Evolutionary conservation across 2,329 filamentous ascomycete species (phyloP).

Genomic region (Penicillium sclerotiorum): DNA sequence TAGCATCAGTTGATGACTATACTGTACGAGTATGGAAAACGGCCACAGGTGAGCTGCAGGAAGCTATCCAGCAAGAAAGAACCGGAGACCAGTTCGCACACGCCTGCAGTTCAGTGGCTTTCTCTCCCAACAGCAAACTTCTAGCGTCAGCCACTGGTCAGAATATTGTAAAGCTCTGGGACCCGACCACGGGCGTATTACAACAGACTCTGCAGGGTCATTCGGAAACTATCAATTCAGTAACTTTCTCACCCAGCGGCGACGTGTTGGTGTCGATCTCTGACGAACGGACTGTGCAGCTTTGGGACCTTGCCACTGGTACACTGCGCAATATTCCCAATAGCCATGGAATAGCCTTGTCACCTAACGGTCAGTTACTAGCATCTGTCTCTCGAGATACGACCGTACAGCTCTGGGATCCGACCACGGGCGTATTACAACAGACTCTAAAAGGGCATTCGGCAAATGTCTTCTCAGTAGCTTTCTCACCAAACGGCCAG

Average conservation of each 20-base stretch:
- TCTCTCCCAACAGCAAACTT: slow-evolving; percentile 9
- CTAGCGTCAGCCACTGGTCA: slow-evolving; percentile 21
- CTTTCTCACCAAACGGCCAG: neutral
- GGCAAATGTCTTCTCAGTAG: neutral
- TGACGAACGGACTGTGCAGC: neutral
- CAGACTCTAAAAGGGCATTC: neutral
- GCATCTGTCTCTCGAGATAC: slow-evolving; percentile 4
- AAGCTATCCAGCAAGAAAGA: slow-evolving; percentile 3
- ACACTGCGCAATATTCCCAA: neutral
- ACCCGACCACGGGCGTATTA: slow-evolving; percentile 12
- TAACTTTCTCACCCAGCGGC: slow-evolving; percentile 6
- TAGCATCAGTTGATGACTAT: slow-evolving; percentile 17
- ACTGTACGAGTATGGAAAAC: slow-evolving; percentile 16
- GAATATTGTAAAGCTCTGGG: slow-evolving; percentile 12
- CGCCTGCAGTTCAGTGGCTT: too few relatives aligned
- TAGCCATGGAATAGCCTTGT: slow-evolving; percentile 2
- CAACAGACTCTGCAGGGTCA: slow-evolving; percentile 5
- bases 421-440: neutral
- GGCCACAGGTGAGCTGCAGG: slow-evolving; percentile 9
- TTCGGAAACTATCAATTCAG: neutral
- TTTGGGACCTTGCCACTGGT: slow-evolving; percentile 4
- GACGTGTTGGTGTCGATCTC: slow-evolving; percentile 9
- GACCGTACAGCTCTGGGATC: slow-evolving; percentile 5
- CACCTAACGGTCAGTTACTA: slow-evolving; percentile 1
- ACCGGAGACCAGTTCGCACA: neutral